Evolutionary conservation across 2,329 filamentous ascomycete species (phyloP).

Genomic region (Epichloe gansuensis): DNA sequence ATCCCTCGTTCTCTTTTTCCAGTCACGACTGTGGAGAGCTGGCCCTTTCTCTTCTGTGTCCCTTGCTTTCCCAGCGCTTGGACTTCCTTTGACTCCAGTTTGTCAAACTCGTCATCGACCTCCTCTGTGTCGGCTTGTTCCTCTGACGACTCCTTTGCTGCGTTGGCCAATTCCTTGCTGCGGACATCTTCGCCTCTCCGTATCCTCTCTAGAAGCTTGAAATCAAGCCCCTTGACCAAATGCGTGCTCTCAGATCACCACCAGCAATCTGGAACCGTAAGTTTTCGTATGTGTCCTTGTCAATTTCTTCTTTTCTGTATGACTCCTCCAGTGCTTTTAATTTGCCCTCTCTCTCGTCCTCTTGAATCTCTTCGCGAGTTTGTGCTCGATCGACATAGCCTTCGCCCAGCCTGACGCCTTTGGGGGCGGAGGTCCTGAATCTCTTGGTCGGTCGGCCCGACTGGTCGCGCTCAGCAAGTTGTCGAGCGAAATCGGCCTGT

Average conservation of each 20-base stretch:
- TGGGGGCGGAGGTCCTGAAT: conserved; percentile 68
- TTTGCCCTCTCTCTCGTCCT: conserved; percentile 46
- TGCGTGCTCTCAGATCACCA: conserved; percentile 72
- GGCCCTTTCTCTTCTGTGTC: conserved; percentile 45
- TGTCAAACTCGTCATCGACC: conserved; percentile 55
- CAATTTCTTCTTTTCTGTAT: conserved; percentile 74
- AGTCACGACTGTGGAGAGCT: conserved; percentile 41
- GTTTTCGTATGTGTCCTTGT: conserved; percentile 64
- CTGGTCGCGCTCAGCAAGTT: conserved; percentile 63
- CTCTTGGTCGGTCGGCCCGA: conserved; percentile 50
- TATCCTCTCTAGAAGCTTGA: conserved; percentile 61
- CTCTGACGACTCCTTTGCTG: conserved; percentile 19
- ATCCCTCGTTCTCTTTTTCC: conserved; percentile 52
- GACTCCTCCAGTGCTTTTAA: conserved; percentile 72
- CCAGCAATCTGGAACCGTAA: conserved; percentile 67
- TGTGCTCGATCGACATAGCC: conserved; percentile 80
- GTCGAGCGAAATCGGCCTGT: conserved; percentile 65
- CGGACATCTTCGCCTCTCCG: conserved; percentile 58
- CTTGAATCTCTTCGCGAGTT: conserved; percentile 41
- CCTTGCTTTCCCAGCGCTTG: conserved; percentile 39
- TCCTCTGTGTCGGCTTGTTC: conserved; percentile 17
- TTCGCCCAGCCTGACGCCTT: conserved; percentile 64
- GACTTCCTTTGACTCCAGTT: conserved; percentile 43
- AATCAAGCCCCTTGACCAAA: conserved; percentile 84
- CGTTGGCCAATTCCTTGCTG: conserved; percentile 15